A percentile compares a stretch with the other conserved stretches of the same genome.
These are phyloP conservation scores for Venturia carpophila DNA, from an alignment of 2,329 filamentous ascomycete genomes.

Conservation along the genomic window DNA sequence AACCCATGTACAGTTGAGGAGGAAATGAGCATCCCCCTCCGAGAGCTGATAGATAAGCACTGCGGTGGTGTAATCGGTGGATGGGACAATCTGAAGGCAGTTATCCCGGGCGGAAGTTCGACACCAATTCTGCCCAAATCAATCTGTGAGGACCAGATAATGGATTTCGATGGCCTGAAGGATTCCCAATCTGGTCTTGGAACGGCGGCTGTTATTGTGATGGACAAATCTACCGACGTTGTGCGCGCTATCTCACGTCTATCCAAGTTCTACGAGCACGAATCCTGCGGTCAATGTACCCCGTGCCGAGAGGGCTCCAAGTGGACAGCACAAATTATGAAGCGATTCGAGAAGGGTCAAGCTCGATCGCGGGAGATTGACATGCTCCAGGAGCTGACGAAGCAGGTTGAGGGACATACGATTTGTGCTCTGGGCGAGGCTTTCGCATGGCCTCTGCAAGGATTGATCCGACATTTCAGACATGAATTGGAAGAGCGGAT, in stretches of 20 bases:
- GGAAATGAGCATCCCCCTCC: conserved; percentile 96
- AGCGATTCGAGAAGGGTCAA: conserved; percentile 85
- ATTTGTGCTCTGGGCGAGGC: conserved; percentile 97
- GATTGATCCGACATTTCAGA: conserved; percentile 95
- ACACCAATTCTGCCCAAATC: conserved; percentile 88
- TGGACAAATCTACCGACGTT: conserved; percentile 97
- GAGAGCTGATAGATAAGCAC: conserved; percentile 96
- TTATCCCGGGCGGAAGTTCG: conserved; percentile 94
- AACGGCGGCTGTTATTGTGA: conserved; percentile 95
- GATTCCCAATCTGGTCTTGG: conserved; percentile 95
- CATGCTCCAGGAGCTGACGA: conserved; percentile 98
- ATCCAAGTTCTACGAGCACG: conserved; percentile 96
- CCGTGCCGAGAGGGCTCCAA: conserved; percentile 98
- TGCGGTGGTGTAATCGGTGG: conserved; percentile 93
- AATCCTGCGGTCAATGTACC: conserved; percentile 96
- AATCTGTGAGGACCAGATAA: conserved; percentile 88
- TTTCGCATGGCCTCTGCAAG: conserved; percentile 97
- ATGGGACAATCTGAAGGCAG: conserved; percentile 93
- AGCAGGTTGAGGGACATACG: conserved; percentile 98
- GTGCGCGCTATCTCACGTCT: conserved; percentile 89
- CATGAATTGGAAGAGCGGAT: conserved; percentile 92
- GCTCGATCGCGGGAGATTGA: conserved; percentile 90
- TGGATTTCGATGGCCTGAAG: conserved; percentile 99
- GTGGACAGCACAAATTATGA: conserved; percentile 99
- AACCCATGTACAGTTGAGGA: conserved; percentile 97